Evolutionary conservation across 2,329 filamentous ascomycete genomes (phyloP).

Genomic region (Truncatella angustata): DNA sequence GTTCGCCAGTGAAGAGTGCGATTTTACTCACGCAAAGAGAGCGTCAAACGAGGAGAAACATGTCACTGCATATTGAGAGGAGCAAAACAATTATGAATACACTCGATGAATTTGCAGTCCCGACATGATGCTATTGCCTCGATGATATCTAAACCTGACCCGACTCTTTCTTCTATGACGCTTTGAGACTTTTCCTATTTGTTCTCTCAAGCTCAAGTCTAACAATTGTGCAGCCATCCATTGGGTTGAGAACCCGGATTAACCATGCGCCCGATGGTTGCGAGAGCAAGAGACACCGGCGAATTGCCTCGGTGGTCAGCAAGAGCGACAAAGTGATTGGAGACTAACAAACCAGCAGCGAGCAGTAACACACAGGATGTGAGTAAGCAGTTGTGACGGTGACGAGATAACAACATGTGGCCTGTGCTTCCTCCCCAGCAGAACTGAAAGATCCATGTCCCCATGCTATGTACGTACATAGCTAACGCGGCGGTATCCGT

Average conservation of each 20-base stretch:
- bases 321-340: too few species aligned
- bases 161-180: background rate
- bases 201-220: background rate
- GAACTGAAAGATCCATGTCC: too few species aligned
- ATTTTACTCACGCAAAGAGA: background rate
- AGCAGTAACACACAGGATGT: too few species aligned
- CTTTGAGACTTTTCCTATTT: background rate
- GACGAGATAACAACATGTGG: background rate
- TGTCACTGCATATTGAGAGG: too few species aligned
- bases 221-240: conserved; percentile 1
- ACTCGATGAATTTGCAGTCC: too few species aligned
- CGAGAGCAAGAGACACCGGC: background rate
- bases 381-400: too few species aligned
- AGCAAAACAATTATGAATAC: too few species aligned
- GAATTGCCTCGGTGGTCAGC: too few species aligned
- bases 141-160: background rate
- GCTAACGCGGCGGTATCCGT: too few species aligned
- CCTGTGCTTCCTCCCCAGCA: background rate
- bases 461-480: too few species aligned
- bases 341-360: too few species aligned
- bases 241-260: background rate
- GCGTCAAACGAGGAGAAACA: background rate
- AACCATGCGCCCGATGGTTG: background rate
- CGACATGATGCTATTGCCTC: background rate
- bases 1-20: background rate